Evolutionary conservation across 306 rosid species (phyloP).

Genomic region (Sicyos edulis): DNA sequence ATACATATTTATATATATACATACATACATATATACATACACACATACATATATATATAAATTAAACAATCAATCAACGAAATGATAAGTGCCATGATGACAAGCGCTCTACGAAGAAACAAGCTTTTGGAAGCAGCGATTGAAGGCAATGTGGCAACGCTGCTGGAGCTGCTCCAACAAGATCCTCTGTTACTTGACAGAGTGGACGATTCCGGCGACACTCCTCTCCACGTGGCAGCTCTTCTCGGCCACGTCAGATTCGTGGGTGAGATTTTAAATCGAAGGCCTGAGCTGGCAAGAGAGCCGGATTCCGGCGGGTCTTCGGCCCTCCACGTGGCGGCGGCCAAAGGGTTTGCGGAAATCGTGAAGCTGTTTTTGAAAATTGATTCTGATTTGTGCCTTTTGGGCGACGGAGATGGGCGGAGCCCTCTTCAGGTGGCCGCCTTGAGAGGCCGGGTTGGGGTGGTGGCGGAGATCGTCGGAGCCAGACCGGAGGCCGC

Average conservation of each 20-base stretch:
- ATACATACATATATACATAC: no score
- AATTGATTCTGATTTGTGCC: conserved; percentile 13
- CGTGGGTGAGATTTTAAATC: conserved; percentile 25
- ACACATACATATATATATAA: no score
- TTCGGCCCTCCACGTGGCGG: conserved; percentile 31
- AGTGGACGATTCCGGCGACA: conserved; percentile 15
- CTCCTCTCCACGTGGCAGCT: conserved; percentile 33
- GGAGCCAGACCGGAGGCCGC: conserved; percentile 15
- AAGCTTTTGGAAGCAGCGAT: conserved; percentile 11
- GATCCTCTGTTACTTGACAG: conserved; percentile 27
- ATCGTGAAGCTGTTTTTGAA: conserved; percentile 11
- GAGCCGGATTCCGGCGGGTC: conserved; percentile 27
- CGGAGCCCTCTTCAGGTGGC: conserved; percentile 28
- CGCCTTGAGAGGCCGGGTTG: conserved; percentile 26
- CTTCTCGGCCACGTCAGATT: conserved; percentile 25
- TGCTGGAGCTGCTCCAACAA: conserved; percentile 23
- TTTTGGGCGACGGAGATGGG: conserved; percentile 24
- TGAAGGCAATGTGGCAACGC: conserved; percentile 3
- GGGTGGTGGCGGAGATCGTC: conserved; percentile 24
- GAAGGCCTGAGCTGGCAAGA: conserved; percentile 24
- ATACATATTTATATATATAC: no score
- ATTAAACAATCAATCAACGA: neutral
- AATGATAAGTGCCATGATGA: neutral
- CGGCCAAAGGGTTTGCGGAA: conserved; percentile 23
- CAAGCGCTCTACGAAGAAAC: neutral